Evolutionary conservation across 2,329 filamentous ascomycete species (phyloP), one percentile per base, ranked within the genome.

Genomic region (Aureobasidium subglaciale): DNA sequence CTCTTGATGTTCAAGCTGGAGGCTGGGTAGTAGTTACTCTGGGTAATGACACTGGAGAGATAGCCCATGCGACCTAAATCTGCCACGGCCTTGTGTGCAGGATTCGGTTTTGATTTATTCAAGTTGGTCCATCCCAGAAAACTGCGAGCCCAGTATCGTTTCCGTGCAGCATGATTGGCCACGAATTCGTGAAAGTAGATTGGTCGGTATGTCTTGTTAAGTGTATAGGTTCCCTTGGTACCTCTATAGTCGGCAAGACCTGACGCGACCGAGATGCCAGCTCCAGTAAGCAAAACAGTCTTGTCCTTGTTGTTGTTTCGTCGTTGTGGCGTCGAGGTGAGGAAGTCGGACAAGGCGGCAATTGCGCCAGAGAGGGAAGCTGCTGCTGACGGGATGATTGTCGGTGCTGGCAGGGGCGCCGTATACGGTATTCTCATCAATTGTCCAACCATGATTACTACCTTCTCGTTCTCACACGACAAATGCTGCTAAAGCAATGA

Each of bases 171-270:
- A 71, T 97, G 92, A 61, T 76, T 87, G 43, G 79, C 75, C 40
- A 90, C 71, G 66, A 97, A 99, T 69, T 99, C 93, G 69, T 90
- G 84, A 70, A 88, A 91, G 74, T 95, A 99, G 62, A 96, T 95
- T 29, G 92, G 93, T 2, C 88, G 83, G 67, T 95, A 96, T 13
- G 82, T 83, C 73, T 88, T 90, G 74, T 97, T 97, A 65, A 93
- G 79, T 40, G 90, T 86, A 68, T 99, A 99, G 8, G 92, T 97
- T 59, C 93, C 93, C 61, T 91, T 88, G 49, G 82, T 78, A 18
- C 93, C 93, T 55, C 93, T 80, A 70, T 99, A 99, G 72, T 99
- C 93, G 27, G 92, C 87, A 29, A 99, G 79, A 0, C 93, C 93
- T 10, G 90, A 96, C 4, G 91, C 88, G 8, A 97, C 92, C 1